Conservation (phyloP, 2,329 filamentous ascomycete species). For the Emergomyces orientalis region DNA sequence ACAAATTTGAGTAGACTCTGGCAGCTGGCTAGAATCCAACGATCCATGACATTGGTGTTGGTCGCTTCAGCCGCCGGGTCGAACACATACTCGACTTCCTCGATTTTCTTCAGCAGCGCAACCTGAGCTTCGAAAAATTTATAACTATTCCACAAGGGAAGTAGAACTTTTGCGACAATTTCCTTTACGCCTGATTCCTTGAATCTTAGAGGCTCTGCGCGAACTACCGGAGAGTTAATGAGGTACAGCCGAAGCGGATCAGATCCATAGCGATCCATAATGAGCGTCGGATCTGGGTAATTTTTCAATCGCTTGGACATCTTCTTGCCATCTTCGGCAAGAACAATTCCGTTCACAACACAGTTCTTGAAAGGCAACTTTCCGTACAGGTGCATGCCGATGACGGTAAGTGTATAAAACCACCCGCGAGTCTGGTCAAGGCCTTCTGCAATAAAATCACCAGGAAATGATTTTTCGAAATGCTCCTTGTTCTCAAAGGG, state of each 20-base stretch:
- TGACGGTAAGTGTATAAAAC: constrained; percentile 88
- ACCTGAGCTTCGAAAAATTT: constrained; percentile 93
- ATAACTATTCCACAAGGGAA: constrained; percentile 93
- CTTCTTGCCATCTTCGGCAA: constrained; percentile 94
- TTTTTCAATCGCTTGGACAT: constrained; percentile 98
- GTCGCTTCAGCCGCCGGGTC: constrained; percentile 64
- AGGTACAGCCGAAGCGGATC: constrained; percentile 91
- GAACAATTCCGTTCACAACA: constrained; percentile 89
- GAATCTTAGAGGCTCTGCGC: constrained; percentile 82
- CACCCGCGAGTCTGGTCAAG: constrained; percentile 90
- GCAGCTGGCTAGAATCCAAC: constrained; percentile 87
- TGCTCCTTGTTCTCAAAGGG: constrained; percentile 81
- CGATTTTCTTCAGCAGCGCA: constrained; percentile 74
- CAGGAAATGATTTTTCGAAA: constrained; percentile 74
- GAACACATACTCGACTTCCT: constrained; percentile 66
- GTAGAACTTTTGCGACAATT: constrained; percentile 80
- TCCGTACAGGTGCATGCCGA: constrained; percentile 81
- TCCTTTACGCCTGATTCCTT: constrained; percentile 90
- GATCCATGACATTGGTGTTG: constrained; percentile 89
- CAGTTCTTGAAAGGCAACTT: constrained; percentile 86
- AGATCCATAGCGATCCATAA: constrained; percentile 82
- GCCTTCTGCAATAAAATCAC: constrained; percentile 89
- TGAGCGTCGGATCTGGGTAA: constrained; percentile 74
- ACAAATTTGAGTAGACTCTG: constrained; percentile 88
- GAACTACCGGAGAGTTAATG: constrained; percentile 92